Percentiles rank a stretch among this genome's conserved stretches.
Conservation (phyloP, 1,284 basidiomycete species). For the Anthracocystis walkeri region DNA sequence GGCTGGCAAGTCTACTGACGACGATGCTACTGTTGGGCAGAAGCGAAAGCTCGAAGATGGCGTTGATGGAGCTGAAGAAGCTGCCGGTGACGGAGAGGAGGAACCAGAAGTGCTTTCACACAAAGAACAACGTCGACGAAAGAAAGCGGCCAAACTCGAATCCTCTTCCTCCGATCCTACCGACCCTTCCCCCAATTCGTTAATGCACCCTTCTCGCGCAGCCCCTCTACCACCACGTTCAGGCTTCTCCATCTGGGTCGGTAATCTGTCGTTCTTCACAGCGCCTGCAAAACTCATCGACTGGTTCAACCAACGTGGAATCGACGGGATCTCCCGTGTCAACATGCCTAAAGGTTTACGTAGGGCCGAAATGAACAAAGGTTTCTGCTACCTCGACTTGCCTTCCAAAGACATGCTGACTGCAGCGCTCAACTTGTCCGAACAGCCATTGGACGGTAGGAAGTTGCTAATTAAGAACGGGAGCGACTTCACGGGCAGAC, state of each 20-base stretch:
- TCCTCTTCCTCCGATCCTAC: slow-evolving; percentile 8
- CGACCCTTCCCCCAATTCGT: slow-evolving; percentile 36
- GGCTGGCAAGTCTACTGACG: not conserved
- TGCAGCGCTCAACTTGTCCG: slow-evolving; percentile 82
- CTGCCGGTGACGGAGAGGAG: slow-evolving; percentile 43
- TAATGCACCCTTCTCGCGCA: slow-evolving; percentile 22
- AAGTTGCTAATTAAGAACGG: slow-evolving; percentile 93
- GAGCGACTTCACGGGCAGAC: slow-evolving; percentile 70
- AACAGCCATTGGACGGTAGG: slow-evolving; percentile 84
- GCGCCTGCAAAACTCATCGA: slow-evolving; percentile 50
- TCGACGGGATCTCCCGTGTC: slow-evolving; percentile 72
- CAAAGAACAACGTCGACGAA: slow-evolving; percentile 64
- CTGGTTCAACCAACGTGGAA: slow-evolving; percentile 57
- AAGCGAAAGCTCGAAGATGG: slow-evolving; percentile 75
- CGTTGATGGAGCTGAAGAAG: slow-evolving; percentile 74
- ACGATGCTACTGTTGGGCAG: not conserved
- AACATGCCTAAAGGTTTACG: slow-evolving; percentile 73
- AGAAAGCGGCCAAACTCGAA: slow-evolving; percentile 35
- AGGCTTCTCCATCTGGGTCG: slow-evolving; percentile 77
- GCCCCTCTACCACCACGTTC: slow-evolving; percentile 24
- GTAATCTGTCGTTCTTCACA: slow-evolving; percentile 65
- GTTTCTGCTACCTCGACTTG: slow-evolving; percentile 97
- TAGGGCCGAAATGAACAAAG: slow-evolving; percentile 73
- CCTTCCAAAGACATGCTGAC: slow-evolving; percentile 79
- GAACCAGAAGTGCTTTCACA: slow-evolving; percentile 58